Evolutionary conservation across 2,329 filamentous ascomycete species (phyloP).

Genomic region (Colletotrichum phormii): DNA sequence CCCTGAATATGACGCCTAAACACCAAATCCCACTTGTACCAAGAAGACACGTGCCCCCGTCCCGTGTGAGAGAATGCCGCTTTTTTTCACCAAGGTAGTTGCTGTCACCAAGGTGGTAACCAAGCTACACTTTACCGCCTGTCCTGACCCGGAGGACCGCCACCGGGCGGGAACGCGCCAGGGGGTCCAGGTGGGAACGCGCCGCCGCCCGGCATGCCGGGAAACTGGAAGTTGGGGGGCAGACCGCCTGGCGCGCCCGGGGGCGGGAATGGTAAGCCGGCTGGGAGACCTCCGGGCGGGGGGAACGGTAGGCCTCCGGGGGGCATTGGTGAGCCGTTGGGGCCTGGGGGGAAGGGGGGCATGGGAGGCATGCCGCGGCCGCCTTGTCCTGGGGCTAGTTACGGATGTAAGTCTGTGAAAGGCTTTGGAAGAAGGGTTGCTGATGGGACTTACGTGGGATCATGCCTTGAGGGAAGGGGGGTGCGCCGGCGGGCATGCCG

Average conservation of each 20-base stretch:
- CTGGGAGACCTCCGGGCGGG: constrained; percentile 46
- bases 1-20: constrained; percentile 44
- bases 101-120: neutral
- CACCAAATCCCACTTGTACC: constrained; percentile 39
- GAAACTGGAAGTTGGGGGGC: constrained; percentile 63
- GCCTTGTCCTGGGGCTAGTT: constrained; percentile 59
- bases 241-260: constrained; percentile 43
- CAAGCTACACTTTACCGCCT: constrained; percentile 47
- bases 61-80: neutral
- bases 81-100: neutral
- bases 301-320: constrained; percentile 58
- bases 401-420: neutral
- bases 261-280: constrained; percentile 43
- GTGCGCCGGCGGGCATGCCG: constrained; percentile 55
- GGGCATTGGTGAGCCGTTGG: constrained; percentile 50
- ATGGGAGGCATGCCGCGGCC: constrained; percentile 62
- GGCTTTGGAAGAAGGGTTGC: constrained; percentile 9
- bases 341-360: constrained; percentile 56
- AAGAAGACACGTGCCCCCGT: constrained; percentile 14
- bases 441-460: constrained; percentile 62
- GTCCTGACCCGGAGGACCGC: constrained; percentile 50
- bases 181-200: constrained; percentile 54
- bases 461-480: constrained; percentile 54
- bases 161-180: constrained; percentile 49
- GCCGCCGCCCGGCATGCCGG: constrained; percentile 52